A percentile compares a stretch with the other conserved stretches of the same genome.
Evolutionary conservation across 495 filamentous ascomycete genomes (phyloP).

Genomic region (Aspergillus sparsus): DNA sequence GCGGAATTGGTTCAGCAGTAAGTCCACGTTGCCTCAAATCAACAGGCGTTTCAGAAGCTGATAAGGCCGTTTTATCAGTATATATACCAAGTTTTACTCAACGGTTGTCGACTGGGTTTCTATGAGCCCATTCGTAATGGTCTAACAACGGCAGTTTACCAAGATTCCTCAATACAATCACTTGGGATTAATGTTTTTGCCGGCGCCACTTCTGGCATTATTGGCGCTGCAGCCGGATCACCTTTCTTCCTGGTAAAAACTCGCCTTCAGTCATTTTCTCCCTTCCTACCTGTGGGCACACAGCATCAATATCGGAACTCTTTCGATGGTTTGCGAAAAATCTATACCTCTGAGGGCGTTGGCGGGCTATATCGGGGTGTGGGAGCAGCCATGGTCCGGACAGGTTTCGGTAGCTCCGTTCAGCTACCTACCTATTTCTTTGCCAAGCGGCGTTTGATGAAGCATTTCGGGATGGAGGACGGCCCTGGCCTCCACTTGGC

Average conservation of each 20-base stretch:
- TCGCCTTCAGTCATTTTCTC: conserved; percentile 88
- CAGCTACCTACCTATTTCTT: conserved; percentile 99
- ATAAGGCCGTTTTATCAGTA: conserved; percentile 59
- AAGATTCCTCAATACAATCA: conserved; percentile 72
- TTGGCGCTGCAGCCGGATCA: conserved; percentile 87
- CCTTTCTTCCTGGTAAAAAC: conserved; percentile 99
- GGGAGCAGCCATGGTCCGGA: conserved; percentile 93
- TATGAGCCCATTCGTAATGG: conserved; percentile 87
- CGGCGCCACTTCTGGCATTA: conserved; percentile 81
- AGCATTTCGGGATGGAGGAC: conserved; percentile 84
- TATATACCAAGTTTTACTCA: conserved; percentile 94
- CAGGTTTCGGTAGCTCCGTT: conserved; percentile 91
- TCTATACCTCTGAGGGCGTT: conserved; percentile 75
- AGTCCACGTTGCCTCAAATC: conserved; percentile 20
- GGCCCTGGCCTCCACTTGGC: conserved; percentile 86
- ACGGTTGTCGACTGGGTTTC: conserved; percentile 95
- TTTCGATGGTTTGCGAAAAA: conserved; percentile 75
- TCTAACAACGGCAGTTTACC: conserved; percentile 66
- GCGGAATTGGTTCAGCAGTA: conserved; percentile 86
- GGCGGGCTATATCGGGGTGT: conserved; percentile 85
- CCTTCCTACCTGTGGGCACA: conserved; percentile 92
- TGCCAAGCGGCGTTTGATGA: conserved; percentile 81
- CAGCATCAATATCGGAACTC: conserved; percentile 92
- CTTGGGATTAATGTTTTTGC: conserved; percentile 90
- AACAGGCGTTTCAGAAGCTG: neutral